These are phyloP conservation scores for Cladophialophora chaetospira DNA, from an alignment of 2,329 filamentous ascomycete species.

Conservation along the genomic window DNA sequence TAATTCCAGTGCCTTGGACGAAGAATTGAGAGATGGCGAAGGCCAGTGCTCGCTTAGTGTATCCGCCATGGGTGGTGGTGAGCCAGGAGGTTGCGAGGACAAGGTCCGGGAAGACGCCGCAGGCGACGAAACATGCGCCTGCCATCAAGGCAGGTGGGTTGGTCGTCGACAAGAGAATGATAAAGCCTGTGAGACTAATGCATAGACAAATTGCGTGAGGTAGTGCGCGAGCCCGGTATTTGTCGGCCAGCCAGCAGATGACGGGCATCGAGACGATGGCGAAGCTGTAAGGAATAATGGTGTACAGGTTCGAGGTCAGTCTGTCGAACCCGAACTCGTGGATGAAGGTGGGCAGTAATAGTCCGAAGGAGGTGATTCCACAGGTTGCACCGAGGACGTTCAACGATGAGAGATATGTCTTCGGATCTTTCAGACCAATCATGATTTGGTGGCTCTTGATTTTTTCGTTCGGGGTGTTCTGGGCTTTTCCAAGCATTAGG, in stretches of 20 bases:
- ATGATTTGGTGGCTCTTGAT: slow-evolving; percentile 1
- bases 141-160: slow-evolving; percentile 3
- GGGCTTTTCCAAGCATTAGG: too few relatives aligned
- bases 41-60: slow-evolving; percentile 12
- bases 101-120: slow-evolving; percentile 6
- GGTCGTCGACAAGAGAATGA: slow-evolving; percentile 10
- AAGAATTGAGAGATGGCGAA: slow-evolving; percentile 5
- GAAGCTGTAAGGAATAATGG: slow-evolving; percentile 18
- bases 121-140: slow-evolving; percentile 10
- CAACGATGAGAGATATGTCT: slow-evolving; percentile 13
- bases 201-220: neutral
- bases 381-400: neutral
- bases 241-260: slow-evolving; percentile 5
- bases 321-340: slow-evolving; percentile 7
- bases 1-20: slow-evolving; percentile 6
- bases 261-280: neutral
- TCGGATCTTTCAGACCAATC: slow-evolving; percentile 16
- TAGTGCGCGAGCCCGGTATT: neutral
- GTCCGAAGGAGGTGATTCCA: slow-evolving; percentile 2
- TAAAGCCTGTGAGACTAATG: slow-evolving; percentile 3
- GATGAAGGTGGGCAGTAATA: slow-evolving; percentile 21
- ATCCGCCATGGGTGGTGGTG: neutral
- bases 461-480: slow-evolving; percentile 1
- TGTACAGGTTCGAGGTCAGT: slow-evolving; percentile 11
- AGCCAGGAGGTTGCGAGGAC: slow-evolving; percentile 3